Percentiles rank a stretch among this genome's conserved stretches.
Evolutionary conservation across 2,329 filamentous ascomycete genomes (phyloP).

Genomic region (Ilyonectria robusta): DNA sequence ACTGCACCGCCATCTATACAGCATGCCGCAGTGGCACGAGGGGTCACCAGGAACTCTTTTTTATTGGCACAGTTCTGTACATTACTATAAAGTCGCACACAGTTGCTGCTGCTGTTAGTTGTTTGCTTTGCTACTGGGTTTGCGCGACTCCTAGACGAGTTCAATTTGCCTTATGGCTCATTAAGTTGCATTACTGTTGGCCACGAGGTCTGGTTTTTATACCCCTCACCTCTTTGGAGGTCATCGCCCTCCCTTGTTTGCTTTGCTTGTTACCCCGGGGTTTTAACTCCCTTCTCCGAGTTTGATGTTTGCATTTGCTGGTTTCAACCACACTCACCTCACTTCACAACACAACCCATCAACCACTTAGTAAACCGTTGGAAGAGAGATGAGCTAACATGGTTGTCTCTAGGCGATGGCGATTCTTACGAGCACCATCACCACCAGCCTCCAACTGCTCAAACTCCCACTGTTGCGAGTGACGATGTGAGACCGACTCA

Average conservation of each 20-base stretch:
- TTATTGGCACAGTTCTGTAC: slow-evolving; percentile 65
- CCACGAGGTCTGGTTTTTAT: slow-evolving; percentile 40
- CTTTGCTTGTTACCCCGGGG: slow-evolving; percentile 28
- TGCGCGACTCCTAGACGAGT: slow-evolving; percentile 55
- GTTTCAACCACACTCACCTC: slow-evolving; percentile 25
- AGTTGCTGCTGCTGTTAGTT: slow-evolving; percentile 59
- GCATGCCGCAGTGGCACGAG: slow-evolving; percentile 50
- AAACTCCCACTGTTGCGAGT: slow-evolving; percentile 62
- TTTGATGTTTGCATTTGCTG: slow-evolving; percentile 29
- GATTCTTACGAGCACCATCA: slow-evolving; percentile 77
- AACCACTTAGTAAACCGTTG: slow-evolving; percentile 31
- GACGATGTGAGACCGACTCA: slow-evolving; percentile 82
- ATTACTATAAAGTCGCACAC: slow-evolving; percentile 66
- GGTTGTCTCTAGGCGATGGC: slow-evolving; percentile 68
- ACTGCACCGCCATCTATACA: slow-evolving; percentile 46
- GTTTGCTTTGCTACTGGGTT: slow-evolving; percentile 52
- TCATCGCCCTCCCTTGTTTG: slow-evolving; percentile 33
- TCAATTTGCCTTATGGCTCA: slow-evolving; percentile 53
- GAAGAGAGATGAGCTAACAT: slow-evolving; percentile 47
- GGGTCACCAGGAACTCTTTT: slow-evolving; percentile 57
- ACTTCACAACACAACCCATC: slow-evolving; percentile 22
- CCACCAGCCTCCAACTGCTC: slow-evolving; percentile 71
- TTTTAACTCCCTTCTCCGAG: slow-evolving; percentile 16
- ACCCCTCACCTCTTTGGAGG: slow-evolving; percentile 25
- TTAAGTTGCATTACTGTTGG: slow-evolving; percentile 50